Evolutionary conservation across 768 basidiomycete species (phyloP).

Genomic region (Kwoniella heveanensis): DNA sequence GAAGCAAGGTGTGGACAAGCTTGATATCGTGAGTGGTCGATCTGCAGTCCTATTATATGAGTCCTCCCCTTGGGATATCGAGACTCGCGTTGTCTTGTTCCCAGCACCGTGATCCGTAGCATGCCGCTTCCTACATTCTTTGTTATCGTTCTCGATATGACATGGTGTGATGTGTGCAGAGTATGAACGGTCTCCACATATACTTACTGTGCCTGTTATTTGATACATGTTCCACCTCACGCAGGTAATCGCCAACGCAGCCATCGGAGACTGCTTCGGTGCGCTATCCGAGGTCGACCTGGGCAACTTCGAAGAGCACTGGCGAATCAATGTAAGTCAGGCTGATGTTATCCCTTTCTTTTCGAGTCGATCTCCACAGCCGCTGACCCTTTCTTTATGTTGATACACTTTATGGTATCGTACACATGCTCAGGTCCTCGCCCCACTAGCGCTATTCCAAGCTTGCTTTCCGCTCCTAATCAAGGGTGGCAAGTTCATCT

Average conservation of each 20-base stretch:
- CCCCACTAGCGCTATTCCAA: conserved; percentile 38
- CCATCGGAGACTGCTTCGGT: conserved; percentile 27
- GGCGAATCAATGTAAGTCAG: conserved; percentile 34
- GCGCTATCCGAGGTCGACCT: conserved; percentile 24
- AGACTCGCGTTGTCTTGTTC: too few relatives aligned
- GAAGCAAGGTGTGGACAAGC: conserved; percentile 19
- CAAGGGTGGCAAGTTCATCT: conserved; percentile 43
- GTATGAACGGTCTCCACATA: neutral
- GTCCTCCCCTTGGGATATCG: too few relatives aligned
- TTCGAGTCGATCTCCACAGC: too few relatives aligned
- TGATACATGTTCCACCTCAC: neutral
- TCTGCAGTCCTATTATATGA: too few relatives aligned
- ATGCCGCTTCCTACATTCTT: too few relatives aligned
- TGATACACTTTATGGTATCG: neutral
- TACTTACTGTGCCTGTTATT: neutral
- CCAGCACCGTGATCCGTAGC: too few relatives aligned
- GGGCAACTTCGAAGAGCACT: conserved; percentile 27
- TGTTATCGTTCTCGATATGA: too few relatives aligned
- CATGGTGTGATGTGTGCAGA: too few relatives aligned
- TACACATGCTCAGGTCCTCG: conserved; percentile 32
- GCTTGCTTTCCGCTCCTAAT: conserved; percentile 36
- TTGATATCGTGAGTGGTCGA: conserved; percentile 24
- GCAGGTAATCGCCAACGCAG: conserved; percentile 31
- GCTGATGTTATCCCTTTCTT: too few relatives aligned
- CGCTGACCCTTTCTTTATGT: too few relatives aligned